Conservation (phyloP, 2,329 filamentous ascomycete species). For the Sclerotiophoma versabilis region DNA sequence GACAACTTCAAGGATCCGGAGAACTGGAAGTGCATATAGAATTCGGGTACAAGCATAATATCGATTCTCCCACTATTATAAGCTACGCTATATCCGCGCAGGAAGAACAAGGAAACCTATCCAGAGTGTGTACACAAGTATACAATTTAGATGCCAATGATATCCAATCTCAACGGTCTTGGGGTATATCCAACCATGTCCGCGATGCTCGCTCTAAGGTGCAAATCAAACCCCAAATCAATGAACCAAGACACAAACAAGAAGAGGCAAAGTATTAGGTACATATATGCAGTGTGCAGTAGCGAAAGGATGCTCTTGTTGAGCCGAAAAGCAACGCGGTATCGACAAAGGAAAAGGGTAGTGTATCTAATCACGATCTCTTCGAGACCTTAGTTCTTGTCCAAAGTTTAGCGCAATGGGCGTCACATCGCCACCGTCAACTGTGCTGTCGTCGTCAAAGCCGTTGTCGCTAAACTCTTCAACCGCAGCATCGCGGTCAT, state of each 20-base stretch:
- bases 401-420: constrained; percentile 46
- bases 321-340: constrained; percentile 11
- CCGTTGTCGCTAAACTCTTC: constrained; percentile 55
- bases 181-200: constrained; percentile 37
- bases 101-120: not conserved
- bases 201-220: constrained; percentile 21
- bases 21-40: constrained; percentile 7
- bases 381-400: constrained; percentile 29
- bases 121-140: constrained; percentile 10
- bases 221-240: constrained; percentile 2
- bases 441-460: constrained; percentile 59
- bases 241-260: not conserved
- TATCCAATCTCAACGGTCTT: constrained; percentile 23
- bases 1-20: not conserved
- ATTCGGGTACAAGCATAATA: not conserved
- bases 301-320: constrained; percentile 10
- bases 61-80: too few species aligned
- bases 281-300: constrained; percentile 10
- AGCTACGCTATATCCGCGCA: not conserved
- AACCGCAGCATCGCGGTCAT: constrained; percentile 66
- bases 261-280: constrained; percentile 27
- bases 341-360: constrained; percentile 19
- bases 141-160: constrained; percentile 22
- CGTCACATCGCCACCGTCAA: constrained; percentile 49
- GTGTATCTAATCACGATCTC: constrained; percentile 8